Evolutionary conservation across 2,329 filamentous ascomycete genomes (phyloP), one percentile per base, ranked within the genome.

Genomic region (Chaetomium globosum): DNA sequence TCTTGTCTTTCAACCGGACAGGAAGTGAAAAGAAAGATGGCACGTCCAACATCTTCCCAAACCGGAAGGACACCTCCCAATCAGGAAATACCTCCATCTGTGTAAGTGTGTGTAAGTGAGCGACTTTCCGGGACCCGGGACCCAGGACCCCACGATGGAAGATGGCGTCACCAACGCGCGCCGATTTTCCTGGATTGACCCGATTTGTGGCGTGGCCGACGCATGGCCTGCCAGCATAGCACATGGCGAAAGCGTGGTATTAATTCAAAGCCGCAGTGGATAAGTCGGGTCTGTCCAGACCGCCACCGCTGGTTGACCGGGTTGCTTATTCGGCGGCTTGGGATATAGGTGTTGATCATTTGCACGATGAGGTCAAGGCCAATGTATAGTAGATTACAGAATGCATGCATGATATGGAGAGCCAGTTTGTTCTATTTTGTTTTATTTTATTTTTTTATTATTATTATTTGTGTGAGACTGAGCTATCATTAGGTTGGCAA

Each of bases 41-140:
- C 16, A 43, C 19, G 39, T 43, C 16, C 39, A 57, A 19, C 56
- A 7, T 26, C 30, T 59, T 59, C 57, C 57, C 43, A 59, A 59
- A 59, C 46, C 57, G 57, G 57, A 36, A 59, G 13, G 19, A 30
- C 57, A 9, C 13, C 46, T 28, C 57, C 57, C 12, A 51, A 59
- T 23, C 57, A 51, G 57, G 57, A 59, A 59, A 59, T 21, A 51
- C 13, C 10, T 39, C 46, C 43, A 51, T 59, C 46, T 2, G 56
- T 58, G 56, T 58, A 58, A 58, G 56, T 59, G 43, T 59, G 43
- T 26, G 39, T 19, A 19, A 39, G 36, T 19, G 36, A 39, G 36
- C 36, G 36, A 16, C 12, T 19, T 39, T 39, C 3, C 16, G 36
- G 16, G 13, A 39, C 36, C 33, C 33, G 8, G 33, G 36, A 39